Evolutionary conservation across 805 yeast species (phyloP), one percentile per base, ranked within the genome.

Genomic region (Crinitomyces ghanaensis): DNA sequence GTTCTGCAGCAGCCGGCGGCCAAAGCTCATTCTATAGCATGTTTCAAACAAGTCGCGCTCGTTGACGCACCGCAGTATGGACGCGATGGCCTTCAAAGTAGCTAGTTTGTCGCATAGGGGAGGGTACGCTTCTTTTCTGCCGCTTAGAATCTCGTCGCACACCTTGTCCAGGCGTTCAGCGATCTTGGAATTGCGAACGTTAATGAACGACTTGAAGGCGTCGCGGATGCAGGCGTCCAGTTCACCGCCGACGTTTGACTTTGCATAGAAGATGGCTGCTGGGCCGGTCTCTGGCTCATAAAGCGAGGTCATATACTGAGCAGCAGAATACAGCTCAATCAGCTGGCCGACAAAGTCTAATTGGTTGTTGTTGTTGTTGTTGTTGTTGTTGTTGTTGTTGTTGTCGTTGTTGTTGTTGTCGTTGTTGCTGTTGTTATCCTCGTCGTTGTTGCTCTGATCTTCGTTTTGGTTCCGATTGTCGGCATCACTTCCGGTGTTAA

Each of bases 1-100:
- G 46, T 83, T 78, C 49, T 79, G 78, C 48, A 91, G 83, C 44
- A 88, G 69, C 54, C 98, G 72, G 53, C 78, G 79, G 5, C 96
- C 88, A 45, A 91, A 68, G 51, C 79, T 65, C 44, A 95, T 72
- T 57, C 95, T 74, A 58, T 88, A 91, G 60, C 82, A 79, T 35
- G 75, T 77, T 59, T 88, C 97, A 58, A 91, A 91, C 20, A 91
- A 80, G 60, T 88, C 97, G 53, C 83, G 84, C 52, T 86, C 96
- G 24, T 81, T 83, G 37, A 91, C 67, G 52, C 79, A 85, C 48
- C 75, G 75, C 63, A 88, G 81, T 17, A 88, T 65, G 12, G 75
- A 70, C 79, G 85, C 79, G 46, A 88, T 20, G 4, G 34, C 31
- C 23, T 17, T 18, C 26, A 15, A 26, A 27, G 11, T 31, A n/a